Base-by-base conservation (phyloP, 805 yeast species). In the Saturnispora halmiae region DNA sequence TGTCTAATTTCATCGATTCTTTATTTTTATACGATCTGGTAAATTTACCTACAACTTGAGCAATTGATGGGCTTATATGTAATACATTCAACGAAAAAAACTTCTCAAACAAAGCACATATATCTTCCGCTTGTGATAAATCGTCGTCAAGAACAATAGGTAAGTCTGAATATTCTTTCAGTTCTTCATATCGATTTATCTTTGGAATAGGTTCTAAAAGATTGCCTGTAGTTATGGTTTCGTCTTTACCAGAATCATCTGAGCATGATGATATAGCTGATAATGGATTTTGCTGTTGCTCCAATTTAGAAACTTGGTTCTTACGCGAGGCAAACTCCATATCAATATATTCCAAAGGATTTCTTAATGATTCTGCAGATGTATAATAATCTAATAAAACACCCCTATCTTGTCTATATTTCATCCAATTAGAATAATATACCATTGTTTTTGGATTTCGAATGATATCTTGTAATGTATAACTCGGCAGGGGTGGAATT, bases 291-390 rank as follows among this genome's bases (percentile, higher is more conserved):
- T 20, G 4, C 21, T 36, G 9, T 4, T 54, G 50, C 11, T 60
- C 51, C 18, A 18, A 5, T 20, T 16, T 27, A 4, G 13, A n/a
- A 15, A 18, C 7, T 3, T 15, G 11, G 2, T 10, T 14, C 11
- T 24, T 31, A 11, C 5, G 20, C 3, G 28, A 24, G 4, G 31
- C 22, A n/a, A 7, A 15, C 18, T 41, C 44, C 40, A 36, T 36
- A 36, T 29, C 36, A 31, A 44, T 45, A 19, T 44, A 47, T 46
- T 78, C 84, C 14, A 87, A 57, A 0, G 96, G 95, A 36, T 82
- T 82, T 50, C 77, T 75, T 29, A 84, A 69, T 0, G 72, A 66
- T 45, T 84, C 82, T 2, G 85, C 79, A 2, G 73, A 69, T 4
- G 72, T 55, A 85, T 87, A 82, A 45, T 75, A 77, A 33, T 77